Conservation (phyloP, 139 green algal genomes). For the Astrephomene gubernaculifera region DNA sequence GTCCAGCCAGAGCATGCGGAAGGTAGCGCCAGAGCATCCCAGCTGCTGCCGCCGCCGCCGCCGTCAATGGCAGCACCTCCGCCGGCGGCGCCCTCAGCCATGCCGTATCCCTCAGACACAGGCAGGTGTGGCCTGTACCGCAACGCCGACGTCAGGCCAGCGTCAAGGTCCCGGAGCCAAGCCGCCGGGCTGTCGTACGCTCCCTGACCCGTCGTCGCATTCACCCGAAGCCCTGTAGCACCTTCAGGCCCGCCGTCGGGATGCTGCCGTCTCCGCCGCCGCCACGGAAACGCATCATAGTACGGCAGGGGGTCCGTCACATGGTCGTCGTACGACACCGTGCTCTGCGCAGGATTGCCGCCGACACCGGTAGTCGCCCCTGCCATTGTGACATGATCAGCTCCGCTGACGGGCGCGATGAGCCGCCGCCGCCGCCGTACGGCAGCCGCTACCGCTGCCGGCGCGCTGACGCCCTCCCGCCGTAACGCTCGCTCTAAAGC, state of each 20-base stretch:
- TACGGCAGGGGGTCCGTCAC: no score
- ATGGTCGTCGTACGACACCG: no score
- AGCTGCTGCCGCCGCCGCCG: constrained; percentile 2
- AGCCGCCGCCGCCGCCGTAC: not conserved
- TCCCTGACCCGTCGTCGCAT: not conserved
- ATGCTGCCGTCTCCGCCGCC: not conserved
- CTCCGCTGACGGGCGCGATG: not conserved
- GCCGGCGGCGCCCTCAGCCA: not conserved
- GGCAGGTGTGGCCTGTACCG: not conserved
- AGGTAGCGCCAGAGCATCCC: constrained; percentile 19
- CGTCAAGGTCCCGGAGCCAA: not conserved
- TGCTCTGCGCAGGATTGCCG: no score
- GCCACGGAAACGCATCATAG: not conserved
- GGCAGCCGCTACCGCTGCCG: not conserved
- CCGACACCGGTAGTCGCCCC: no score
- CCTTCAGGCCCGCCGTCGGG: no score
- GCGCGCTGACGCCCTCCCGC: not conserved
- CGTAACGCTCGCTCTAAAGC: constrained; percentile 9
- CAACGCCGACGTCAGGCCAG: not conserved
- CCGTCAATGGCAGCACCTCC: not conserved
- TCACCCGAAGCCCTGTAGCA: no score
- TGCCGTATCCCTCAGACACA: no score
- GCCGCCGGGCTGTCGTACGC: not conserved
- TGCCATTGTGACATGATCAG: no score
- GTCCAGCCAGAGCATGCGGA: not conserved